Conservation (phyloP, 2,329 filamentous ascomycete species). For the Sclerotinia nivalis region DNA sequence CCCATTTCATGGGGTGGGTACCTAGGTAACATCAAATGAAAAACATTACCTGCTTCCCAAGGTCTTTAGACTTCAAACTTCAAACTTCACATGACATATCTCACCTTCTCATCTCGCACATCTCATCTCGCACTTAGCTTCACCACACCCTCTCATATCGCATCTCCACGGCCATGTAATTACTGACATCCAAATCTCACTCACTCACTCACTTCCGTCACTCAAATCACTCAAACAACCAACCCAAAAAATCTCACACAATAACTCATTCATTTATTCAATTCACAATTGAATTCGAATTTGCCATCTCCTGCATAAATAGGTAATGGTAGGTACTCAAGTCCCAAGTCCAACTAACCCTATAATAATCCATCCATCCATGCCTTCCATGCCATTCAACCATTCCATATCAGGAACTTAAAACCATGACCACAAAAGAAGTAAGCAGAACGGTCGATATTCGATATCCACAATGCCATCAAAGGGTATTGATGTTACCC, state of each 20-base stretch:
- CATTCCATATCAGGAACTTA: constrained; percentile 10
- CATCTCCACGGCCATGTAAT: too few relatives aligned
- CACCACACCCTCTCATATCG: too few relatives aligned
- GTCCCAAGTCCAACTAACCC: constrained; percentile 8
- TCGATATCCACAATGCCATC: constrained; percentile 20
- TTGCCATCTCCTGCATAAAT: constrained; percentile 12
- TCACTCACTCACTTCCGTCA: neutral
- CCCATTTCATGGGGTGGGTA: too few relatives aligned
- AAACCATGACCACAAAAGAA: constrained; percentile 8
- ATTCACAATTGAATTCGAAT: constrained; percentile 3
- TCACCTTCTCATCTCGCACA: too few relatives aligned
- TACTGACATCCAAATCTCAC: neutral
- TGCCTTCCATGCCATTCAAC: neutral
- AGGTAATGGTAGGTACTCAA: constrained; percentile 15
- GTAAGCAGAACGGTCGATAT: constrained; percentile 15
- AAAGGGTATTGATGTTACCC: constrained; percentile 17
- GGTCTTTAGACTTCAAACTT: too few relatives aligned
- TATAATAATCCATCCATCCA: constrained; percentile 19
- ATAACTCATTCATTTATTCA: neutral
- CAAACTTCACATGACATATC: too few relatives aligned
- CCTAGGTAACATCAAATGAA: too few relatives aligned
- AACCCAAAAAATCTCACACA: neutral
- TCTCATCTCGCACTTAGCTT: too few relatives aligned
- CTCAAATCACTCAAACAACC: neutral
- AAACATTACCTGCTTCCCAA: too few relatives aligned